A percentile compares a stretch with the other conserved stretches of the same genome.
These are phyloP conservation scores for Solanum ossicruentum DNA, from an alignment of 257 asterid species.

Conservation along the genomic window DNA sequence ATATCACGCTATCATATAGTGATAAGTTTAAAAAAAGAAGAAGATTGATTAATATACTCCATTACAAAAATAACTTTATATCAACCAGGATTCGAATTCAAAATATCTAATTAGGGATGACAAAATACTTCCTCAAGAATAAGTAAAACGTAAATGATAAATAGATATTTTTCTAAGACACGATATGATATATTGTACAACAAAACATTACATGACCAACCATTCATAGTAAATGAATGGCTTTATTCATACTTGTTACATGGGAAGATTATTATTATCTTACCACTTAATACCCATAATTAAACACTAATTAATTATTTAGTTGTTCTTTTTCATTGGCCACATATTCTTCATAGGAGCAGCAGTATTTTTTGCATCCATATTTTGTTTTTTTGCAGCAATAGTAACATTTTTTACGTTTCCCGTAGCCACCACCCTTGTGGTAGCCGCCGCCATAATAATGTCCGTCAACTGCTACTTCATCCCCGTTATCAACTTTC, in stretches of 20 bases:
- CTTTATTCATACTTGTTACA: neutral
- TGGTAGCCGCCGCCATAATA: neutral
- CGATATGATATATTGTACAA: neutral
- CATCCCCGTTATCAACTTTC: neutral
- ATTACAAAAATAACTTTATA: neutral
- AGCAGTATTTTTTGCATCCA: neutral
- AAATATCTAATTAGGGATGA: neutral
- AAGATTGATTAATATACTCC: neutral
- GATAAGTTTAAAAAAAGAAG: no score
- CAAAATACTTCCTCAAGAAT: neutral
- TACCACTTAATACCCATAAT: neutral
- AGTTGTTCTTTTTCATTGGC: neutral
- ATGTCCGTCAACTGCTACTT: neutral
- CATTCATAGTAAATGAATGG: neutral
- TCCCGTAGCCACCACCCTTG: neutral
- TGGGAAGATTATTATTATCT: neutral
- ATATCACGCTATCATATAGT: no score
- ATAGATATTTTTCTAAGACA: neutral
- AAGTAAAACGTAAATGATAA: neutral
- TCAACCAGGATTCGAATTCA: accelerated
- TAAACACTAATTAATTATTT: neutral
- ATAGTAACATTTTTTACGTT: neutral
- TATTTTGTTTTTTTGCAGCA: neutral
- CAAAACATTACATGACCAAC: neutral
- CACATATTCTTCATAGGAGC: neutral